These are phyloP conservation scores for Trametes versicolor DNA, from an alignment of 1,284 basidiomycete species.

Conservation along the genomic window DNA sequence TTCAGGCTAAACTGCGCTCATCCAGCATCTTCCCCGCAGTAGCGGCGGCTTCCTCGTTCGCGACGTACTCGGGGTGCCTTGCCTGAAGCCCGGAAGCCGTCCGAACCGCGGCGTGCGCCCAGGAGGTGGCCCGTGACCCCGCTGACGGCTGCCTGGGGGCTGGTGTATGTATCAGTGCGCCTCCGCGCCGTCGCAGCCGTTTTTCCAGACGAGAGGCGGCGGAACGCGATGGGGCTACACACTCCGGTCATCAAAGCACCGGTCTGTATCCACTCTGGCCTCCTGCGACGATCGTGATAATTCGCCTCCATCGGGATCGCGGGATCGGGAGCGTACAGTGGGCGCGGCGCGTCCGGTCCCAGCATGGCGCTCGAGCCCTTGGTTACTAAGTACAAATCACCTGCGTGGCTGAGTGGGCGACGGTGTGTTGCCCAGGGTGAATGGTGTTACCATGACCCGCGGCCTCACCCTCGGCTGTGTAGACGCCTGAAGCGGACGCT, in stretches of 20 bases:
- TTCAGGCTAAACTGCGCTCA: conserved; percentile 2
- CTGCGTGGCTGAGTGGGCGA: background rate
- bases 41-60: background rate
- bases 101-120: background rate
- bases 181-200: background rate
- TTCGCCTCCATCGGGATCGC: conserved; percentile 8
- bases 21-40: conserved; percentile 2
- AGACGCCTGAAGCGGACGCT: no score
- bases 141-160: background rate
- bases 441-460: background rate
- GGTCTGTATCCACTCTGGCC: conserved; percentile 15
- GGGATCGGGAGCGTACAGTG: conserved; percentile 10
- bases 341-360: background rate
- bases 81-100: background rate
- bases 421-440: background rate
- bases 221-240: conserved; percentile 20
- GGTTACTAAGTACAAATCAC: conserved; percentile 6
- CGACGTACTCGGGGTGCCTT: conserved; percentile 1
- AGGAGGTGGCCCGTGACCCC: background rate
- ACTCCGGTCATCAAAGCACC: conserved; percentile 34
- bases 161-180: background rate
- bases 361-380: conserved; percentile 3
- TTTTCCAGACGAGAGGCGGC: conserved; percentile 12
- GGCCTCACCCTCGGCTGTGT: background rate
- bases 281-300: conserved; percentile 30